phyloP scores from a whole-genome alignment of 305 asterid species.

The Fraxinus xanthoxyloides region DNA sequence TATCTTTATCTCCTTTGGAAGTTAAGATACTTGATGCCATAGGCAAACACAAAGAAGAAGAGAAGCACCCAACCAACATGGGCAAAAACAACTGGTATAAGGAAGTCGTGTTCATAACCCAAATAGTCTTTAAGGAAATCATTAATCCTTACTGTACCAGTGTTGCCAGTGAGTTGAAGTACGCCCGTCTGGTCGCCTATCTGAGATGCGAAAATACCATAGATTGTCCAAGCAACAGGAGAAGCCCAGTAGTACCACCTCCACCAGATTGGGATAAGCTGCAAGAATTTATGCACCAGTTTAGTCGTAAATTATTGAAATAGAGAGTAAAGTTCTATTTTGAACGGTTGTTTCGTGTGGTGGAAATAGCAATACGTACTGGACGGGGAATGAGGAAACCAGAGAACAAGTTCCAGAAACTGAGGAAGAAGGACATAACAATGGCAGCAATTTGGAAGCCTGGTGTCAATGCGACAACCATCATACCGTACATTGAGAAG shows the following conservation, averaged over 20 bases:
- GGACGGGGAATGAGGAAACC: slow-evolving; percentile 46
- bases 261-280: slow-evolving; percentile 53
- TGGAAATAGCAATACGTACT: slow-evolving; percentile 19
- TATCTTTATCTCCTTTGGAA: slow-evolving; percentile 52
- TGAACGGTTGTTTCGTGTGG: neutral
- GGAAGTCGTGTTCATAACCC: slow-evolving; percentile 51
- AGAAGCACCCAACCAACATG: slow-evolving; percentile 69
- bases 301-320: neutral
- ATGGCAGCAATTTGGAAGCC: slow-evolving; percentile 45
- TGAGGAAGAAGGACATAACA: slow-evolving; percentile 46
- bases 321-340: neutral
- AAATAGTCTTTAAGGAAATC: slow-evolving; percentile 25
- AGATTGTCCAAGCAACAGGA: slow-evolving; percentile 45
- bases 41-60: slow-evolving; percentile 57
- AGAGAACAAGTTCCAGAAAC: slow-evolving; percentile 51
- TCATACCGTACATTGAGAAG: slow-evolving; percentile 47
- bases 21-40: slow-evolving; percentile 64
- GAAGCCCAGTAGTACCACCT: slow-evolving; percentile 57
- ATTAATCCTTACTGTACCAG: slow-evolving; percentile 9
- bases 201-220: slow-evolving; percentile 42
- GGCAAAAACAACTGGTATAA: slow-evolving; percentile 48
- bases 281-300: slow-evolving; percentile 2
- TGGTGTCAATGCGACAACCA: slow-evolving; percentile 53
- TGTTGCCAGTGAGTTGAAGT: slow-evolving; percentile 16
- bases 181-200: slow-evolving; percentile 30